These are phyloP conservation scores for Astrothelium macrocarpum DNA, from an alignment of 495 filamentous ascomycete genomes.

Conservation along the genomic window DNA sequence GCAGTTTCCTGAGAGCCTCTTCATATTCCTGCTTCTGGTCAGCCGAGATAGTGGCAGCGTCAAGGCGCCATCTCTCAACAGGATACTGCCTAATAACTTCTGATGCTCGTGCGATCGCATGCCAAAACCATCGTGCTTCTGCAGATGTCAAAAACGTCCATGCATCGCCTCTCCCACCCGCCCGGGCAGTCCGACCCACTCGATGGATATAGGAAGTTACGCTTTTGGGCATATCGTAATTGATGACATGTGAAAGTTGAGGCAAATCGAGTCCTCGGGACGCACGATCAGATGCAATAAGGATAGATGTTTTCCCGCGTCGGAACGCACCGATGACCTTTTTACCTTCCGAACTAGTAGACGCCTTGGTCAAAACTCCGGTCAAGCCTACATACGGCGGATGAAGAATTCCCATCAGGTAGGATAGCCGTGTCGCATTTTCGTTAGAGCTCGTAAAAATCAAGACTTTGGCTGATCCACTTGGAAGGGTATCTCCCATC, in stretches of 20 bases:
- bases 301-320: constrained; percentile 53
- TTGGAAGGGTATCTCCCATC: constrained; percentile 5
- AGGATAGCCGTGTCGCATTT: constrained; percentile 65
- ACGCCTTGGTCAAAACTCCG: constrained; percentile 65
- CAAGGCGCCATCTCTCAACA: not conserved
- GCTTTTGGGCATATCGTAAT: constrained; percentile 83
- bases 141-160: constrained; percentile 71
- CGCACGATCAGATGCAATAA: constrained; percentile 86
- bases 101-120: constrained; percentile 48
- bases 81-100: not conserved
- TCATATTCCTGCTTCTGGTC: constrained; percentile 4
- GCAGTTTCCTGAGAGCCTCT: not conserved
- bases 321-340: constrained; percentile 56
- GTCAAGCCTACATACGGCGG: constrained; percentile 48
- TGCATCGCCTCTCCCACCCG: constrained; percentile 63
- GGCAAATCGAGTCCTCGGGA: constrained; percentile 74
- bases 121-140: constrained; percentile 82
- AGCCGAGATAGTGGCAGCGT: not conserved
- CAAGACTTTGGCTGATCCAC: constrained; percentile 39
- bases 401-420: constrained; percentile 59
- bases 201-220: constrained; percentile 83
- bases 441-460: constrained; percentile 89
- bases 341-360: constrained; percentile 53
- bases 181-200: constrained; percentile 83
- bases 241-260: constrained; percentile 68